A percentile compares a stretch with the other conserved stretches of the same genome.
Conservation (phyloP, 345 rosid species). For the Clarkia xantiana region DNA sequence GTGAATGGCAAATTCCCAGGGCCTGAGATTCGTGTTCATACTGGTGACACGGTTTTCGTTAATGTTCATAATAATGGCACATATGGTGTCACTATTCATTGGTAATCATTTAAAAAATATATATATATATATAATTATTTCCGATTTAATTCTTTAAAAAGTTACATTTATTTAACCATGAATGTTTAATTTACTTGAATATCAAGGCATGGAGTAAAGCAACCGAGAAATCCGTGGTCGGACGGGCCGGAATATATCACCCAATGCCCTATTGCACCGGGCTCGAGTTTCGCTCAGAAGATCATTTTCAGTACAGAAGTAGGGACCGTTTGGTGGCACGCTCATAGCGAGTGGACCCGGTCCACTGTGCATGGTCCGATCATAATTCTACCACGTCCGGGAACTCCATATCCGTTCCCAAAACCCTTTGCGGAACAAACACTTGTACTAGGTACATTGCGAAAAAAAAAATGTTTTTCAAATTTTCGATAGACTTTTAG, state of each 20-base stretch:
- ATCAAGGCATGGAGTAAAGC: conserved; percentile 22
- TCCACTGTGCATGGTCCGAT: conserved; percentile 31
- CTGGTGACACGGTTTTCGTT: conserved; percentile 12
- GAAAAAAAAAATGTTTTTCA: too few species aligned
- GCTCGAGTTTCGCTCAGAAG: conserved; percentile 15
- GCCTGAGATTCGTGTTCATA: conserved; percentile 10
- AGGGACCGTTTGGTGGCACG: conserved; percentile 42
- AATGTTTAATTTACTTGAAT: too few species aligned
- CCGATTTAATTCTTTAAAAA: background rate
- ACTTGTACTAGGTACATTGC: conserved; percentile 10
- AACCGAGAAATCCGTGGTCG: conserved; percentile 21
- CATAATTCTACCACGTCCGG: background rate
- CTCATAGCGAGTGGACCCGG: conserved; percentile 35
- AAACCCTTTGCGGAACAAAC: conserved; percentile 9
- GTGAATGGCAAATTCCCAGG: conserved; percentile 25
- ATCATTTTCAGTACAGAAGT: conserved; percentile 15
- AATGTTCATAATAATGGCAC: conserved; percentile 11
- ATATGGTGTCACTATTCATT: conserved; percentile 18
- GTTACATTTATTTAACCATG: background rate
- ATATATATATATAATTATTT: background rate
- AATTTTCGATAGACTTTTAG: too few species aligned
- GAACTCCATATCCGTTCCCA: conserved; percentile 6
- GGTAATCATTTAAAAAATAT: conserved; percentile 3
- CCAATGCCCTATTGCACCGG: conserved; percentile 16
- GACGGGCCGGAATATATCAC: conserved; percentile 24